Evolutionary conservation across 129 eudicot species (phyloP), one percentile per base, ranked within the genome.

Genomic region (sunflower (Helianthus annuus)): DNA sequence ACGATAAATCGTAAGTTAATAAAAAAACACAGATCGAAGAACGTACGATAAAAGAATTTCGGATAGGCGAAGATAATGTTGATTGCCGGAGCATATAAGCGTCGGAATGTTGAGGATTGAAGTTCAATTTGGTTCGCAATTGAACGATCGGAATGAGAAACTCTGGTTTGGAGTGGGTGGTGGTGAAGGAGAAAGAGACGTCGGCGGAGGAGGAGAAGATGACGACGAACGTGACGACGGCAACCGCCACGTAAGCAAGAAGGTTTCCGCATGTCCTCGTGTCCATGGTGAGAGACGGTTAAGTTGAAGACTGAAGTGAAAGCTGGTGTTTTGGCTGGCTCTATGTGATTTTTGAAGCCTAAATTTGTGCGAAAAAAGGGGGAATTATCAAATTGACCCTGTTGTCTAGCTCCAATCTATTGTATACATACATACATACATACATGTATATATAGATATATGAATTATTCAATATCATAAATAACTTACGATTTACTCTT

Each of bases 71-170:
- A 7, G 82, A 71, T 13, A 73, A 78, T 51, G 44, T 53, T 3
- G 85, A 81, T 4, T 71, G 55, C 19, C 70, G 80, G 40, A 64
- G 53, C 7, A 73, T 32, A 29, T 62, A 4, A 49, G 52, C 62
- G 17, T 66, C 71, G 4, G 71, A 48, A 61, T 12, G 56, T 19
- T 48, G 70, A 59, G 19, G 53, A 48, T 61, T 73, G 3, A 51
- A 24, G 52, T 58, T 68, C 4, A 76, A 38, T 36, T 62, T 76
- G 38, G 63, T 64, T 3, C 48, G 81, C 66, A 83, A 76, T 32
- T 82, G 79, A 14, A 76, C 81, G 4, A 73, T 27, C 69, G 86
- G 86, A 48, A 78, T 45, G 2, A 32, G 15, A 68, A 59, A 59
- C 1, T 76, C 77, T 42, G 77, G 24, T 60, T 71, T 60, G 0